These are phyloP conservation scores for Pachysandra terminalis DNA, from an alignment of 164 flowering plant genomes.

Conservation along the genomic window DNA sequence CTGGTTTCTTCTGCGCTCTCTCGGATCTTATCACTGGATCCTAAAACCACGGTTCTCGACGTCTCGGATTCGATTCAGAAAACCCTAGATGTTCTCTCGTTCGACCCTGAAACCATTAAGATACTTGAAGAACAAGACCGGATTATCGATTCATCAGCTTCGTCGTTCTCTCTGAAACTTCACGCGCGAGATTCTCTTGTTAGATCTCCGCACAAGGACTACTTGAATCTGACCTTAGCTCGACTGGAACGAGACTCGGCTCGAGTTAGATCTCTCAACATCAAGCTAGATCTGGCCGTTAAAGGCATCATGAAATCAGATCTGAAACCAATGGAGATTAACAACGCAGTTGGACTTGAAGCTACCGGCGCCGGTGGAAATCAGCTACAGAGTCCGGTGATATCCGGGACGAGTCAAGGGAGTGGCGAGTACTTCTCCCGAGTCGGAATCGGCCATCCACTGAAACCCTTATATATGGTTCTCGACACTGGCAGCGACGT, in stretches of 20 bases:
- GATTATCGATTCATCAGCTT: slow-evolving; percentile 12
- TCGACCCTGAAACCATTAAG: slow-evolving; percentile 12
- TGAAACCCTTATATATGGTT: slow-evolving; percentile 61
- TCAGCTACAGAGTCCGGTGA: slow-evolving; percentile 47
- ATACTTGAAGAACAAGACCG: slow-evolving; percentile 9
- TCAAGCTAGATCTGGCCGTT: slow-evolving; percentile 54
- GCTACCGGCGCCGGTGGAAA: slow-evolving; percentile 20
- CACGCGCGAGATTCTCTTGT: slow-evolving; percentile 24
- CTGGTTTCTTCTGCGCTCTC: slow-evolving; percentile 19
- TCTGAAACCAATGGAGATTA: slow-evolving; percentile 33
- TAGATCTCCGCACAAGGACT: slow-evolving; percentile 36
- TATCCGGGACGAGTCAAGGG: slow-evolving; percentile 79
- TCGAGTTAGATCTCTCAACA: slow-evolving; percentile 50
- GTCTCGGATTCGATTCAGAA: slow-evolving; percentile 42
- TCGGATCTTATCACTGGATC: slow-evolving; percentile 17
- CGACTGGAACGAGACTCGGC: slow-evolving; percentile 66
- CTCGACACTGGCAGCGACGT: slow-evolving; percentile 93
- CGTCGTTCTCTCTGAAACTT: slow-evolving; percentile 32
- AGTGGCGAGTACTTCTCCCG: slow-evolving; percentile 95
- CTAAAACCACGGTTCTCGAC: slow-evolving; percentile 40
- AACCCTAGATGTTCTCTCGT: slow-evolving; percentile 30
- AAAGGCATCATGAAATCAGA: slow-evolving; percentile 35
- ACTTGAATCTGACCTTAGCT: slow-evolving; percentile 45
- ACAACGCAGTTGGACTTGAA: slow-evolving; percentile 1
- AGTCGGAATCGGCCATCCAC: slow-evolving; percentile 73